A percentile compares a stretch with the other conserved stretches of the same genome.
These are phyloP conservation scores for Pholiota adiposa DNA, from an alignment of 1,284 basidiomycete species.

Conservation along the genomic window DNA sequence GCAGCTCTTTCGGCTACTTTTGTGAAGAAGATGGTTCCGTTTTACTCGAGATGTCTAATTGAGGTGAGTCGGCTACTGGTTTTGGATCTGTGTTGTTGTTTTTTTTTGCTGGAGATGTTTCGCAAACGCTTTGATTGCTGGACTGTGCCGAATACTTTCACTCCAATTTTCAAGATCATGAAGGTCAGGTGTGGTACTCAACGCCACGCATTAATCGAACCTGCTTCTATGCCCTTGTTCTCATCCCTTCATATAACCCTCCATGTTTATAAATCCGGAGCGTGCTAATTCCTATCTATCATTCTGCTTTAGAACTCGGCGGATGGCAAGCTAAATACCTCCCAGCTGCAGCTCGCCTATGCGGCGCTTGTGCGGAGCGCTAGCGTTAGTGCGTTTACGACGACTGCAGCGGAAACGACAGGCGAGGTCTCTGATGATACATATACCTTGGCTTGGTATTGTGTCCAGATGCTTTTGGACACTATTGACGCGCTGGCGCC, in stretches of 20 bases:
- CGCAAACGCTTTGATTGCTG: conserved; percentile 1
- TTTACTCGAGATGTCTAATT: conserved; percentile 66
- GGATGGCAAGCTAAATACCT: conserved; percentile 56
- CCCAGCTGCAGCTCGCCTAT: conserved; percentile 70
- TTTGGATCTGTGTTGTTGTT: conserved; percentile 4
- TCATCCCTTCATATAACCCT: conserved; percentile 3
- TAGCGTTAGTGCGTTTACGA: conserved; percentile 34
- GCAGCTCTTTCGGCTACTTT: conserved; percentile 32
- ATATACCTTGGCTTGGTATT: conserved; percentile 61
- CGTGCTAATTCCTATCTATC: conserved; percentile 13
- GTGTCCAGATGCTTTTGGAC: conserved; percentile 55
- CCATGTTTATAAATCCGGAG: conserved; percentile 6
- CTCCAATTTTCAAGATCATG: no score
- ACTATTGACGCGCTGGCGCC: conserved; percentile 37
- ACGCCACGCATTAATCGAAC: no score
- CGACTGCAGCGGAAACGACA: neutral
- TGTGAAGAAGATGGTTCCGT: conserved; percentile 63
- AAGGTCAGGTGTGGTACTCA: no score
- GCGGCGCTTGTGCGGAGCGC: conserved; percentile 66
- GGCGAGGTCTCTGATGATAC: conserved; percentile 23
- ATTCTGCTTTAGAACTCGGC: conserved; percentile 57
- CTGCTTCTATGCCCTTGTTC: neutral
- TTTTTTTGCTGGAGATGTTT: neutral
- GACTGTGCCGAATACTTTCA: neutral
- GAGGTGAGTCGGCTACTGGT: conserved; percentile 48